Evolutionary conservation across 108 stramenopile genomes (phyloP), one percentile per base, ranked within the genome.

Genomic region (Pseudonitzschia multiseries): DNA sequence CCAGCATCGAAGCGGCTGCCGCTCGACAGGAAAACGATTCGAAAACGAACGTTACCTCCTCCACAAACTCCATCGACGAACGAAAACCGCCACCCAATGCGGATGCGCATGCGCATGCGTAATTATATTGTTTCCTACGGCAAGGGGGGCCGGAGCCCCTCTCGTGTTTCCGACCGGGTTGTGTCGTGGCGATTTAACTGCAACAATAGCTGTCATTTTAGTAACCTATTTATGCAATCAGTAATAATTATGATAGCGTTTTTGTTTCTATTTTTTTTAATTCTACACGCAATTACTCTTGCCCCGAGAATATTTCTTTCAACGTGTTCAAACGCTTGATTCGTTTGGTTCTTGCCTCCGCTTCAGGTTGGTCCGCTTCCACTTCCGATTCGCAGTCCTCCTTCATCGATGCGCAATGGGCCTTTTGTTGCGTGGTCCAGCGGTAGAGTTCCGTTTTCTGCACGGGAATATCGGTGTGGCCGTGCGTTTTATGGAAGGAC

Each of bases 1-100:
- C 89, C 15, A 87, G 81, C 67, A 53, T 94, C 41, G 81, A 88
- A 78, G 77, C 72, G 33, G 77, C 71, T 3, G 65, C 65, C 5
- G 24, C 66, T 29, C 65, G 71, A 69, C 20, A 50, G 44, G 46
- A 48, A 14, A 67, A 28, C 31, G 12, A 67, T 2, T 24, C 9
- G 20, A 24, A 26, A 1, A 2, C 54, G 54, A 24, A 48, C 9
- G 14, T 48, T 14, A 10, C 46, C 2, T 48, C 46, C 2, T 48
- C 46, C 18, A 10, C 18, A 14, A 10, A 48, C 46, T 2, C 17
- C 9, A 10, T 18, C 46, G 46, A 48, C 46, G 46, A 48, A 48
- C 46, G 46, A 48, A 48, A 48, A 48, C 46, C 46, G 9, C 46
- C 46, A 10, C 46, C 46, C 14, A 48, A 5, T 10, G 1, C 46